Conservation (phyloP, 495 filamentous ascomycete genomes). For the Tuber brumale region DNA sequence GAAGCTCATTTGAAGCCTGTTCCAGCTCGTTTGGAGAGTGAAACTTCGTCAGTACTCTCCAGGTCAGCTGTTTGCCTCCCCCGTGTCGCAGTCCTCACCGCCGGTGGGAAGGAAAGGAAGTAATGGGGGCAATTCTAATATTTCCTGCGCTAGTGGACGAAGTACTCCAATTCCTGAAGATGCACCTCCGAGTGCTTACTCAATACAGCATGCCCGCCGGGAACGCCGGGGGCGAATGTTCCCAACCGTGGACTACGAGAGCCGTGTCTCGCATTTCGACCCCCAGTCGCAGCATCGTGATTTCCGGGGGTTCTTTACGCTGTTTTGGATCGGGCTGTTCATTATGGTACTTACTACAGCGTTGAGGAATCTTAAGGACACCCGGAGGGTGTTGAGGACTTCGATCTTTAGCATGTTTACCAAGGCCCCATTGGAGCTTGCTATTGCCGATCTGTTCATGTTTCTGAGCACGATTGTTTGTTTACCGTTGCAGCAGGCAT, state of each 20-base stretch:
- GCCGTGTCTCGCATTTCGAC: constrained; percentile 95
- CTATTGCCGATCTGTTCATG: constrained; percentile 76
- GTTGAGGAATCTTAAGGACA: constrained; percentile 89
- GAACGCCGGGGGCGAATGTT: constrained; percentile 77
- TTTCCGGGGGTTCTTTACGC: constrained; percentile 92
- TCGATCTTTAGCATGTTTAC: constrained; percentile 83
- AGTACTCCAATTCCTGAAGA: constrained; percentile 86
- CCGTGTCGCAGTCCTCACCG: background rate
- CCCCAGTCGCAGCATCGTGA: constrained; percentile 84
- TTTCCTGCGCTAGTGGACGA: constrained; percentile 55
- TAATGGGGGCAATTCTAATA: background rate
- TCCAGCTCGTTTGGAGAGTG: constrained; percentile 15
- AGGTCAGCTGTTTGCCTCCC: constrained; percentile 16
- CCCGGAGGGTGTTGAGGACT: constrained; percentile 73
- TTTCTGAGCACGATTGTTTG: constrained; percentile 61
- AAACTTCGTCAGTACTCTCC: constrained; percentile 27
- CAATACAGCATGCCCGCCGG: constrained; percentile 79
- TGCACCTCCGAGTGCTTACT: constrained; percentile 81
- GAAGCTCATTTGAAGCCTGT: constrained; percentile 21
- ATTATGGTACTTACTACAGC: constrained; percentile 94
- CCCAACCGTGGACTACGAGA: constrained; percentile 88
- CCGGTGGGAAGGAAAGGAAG: background rate
- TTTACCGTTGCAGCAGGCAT: constrained; percentile 68
- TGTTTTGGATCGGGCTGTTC: constrained; percentile 93
- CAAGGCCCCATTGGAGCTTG: constrained; percentile 80